Conservation (phyloP, 805 yeast genomes). For the Candida odintsovae region DNA sequence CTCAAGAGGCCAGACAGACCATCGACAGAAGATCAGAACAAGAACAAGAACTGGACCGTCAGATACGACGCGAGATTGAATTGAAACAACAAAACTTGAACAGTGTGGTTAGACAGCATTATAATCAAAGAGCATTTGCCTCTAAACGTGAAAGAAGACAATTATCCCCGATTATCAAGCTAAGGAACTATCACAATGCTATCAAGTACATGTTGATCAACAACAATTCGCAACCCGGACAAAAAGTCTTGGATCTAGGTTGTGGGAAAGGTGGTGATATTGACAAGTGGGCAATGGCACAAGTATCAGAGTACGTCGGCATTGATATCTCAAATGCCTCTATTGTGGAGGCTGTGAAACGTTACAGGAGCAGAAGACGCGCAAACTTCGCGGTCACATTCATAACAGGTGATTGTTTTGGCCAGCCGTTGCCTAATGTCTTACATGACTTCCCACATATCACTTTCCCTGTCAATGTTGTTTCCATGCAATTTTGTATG, state of each 20-base stretch:
- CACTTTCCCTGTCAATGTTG: conserved; percentile 78
- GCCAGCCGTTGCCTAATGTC: conserved; percentile 59
- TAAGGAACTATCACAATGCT: conserved; percentile 87
- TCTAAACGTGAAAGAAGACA: conserved; percentile 59
- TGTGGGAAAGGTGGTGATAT: conserved; percentile 99
- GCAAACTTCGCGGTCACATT: conserved; percentile 70
- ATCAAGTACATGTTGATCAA: conserved; percentile 82
- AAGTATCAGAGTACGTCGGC: conserved; percentile 76
- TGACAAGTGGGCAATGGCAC: conserved; percentile 76
- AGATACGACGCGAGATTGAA: conserved; percentile 22
- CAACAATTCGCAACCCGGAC: conserved; percentile 50
- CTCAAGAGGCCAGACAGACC: conserved; percentile 13
- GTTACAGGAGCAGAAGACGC: conserved; percentile 54
- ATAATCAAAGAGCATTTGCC: conserved; percentile 75
- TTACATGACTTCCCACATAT: conserved; percentile 63
- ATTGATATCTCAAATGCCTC: conserved; percentile 89
- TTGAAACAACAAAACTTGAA: conserved; percentile 34
- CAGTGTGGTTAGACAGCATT: conserved; percentile 72
- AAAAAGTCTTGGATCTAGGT: conserved; percentile 75
- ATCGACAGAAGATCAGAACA: conserved; percentile 1
- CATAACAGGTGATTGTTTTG: conserved; percentile 90
- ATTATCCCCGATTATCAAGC: conserved; percentile 76
- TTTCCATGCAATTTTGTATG: conserved; percentile 85
- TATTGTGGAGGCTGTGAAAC: conserved; percentile 72
- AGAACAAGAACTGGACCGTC: background rate